phyloP scores from a whole-genome alignment of 1,284 basidiomycete genomes.

The Rhodotorula sp. region DNA sequence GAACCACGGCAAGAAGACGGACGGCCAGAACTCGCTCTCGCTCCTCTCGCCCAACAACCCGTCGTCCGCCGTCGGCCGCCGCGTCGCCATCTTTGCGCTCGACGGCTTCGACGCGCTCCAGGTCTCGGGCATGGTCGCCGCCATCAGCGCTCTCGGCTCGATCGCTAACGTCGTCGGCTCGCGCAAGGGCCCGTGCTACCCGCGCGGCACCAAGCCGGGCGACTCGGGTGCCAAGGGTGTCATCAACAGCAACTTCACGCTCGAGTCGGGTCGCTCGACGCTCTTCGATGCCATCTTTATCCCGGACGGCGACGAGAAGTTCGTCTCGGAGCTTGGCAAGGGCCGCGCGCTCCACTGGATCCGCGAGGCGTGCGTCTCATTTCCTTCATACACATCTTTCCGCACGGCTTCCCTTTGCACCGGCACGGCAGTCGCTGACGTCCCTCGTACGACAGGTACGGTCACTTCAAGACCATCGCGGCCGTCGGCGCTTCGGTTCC shows the following conservation, averaged over 20 bases:
- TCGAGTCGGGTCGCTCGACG: constrained; percentile 66
- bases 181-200: constrained; percentile 63
- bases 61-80: constrained; percentile 60
- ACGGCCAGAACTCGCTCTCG: constrained; percentile 50
- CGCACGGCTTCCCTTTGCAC: no score
- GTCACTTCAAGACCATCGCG: constrained; percentile 33
- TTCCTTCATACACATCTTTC: no score
- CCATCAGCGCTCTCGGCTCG: constrained; percentile 59
- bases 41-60: constrained; percentile 41
- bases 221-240: constrained; percentile 48
- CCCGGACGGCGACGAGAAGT: constrained; percentile 43
- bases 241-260: constrained; percentile 66
- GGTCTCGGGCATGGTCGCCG: constrained; percentile 61
- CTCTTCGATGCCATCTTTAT: constrained; percentile 76
- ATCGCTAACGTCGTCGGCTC: constrained; percentile 69
- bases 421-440: background rate
- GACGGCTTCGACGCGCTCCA: constrained; percentile 69
- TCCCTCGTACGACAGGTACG: background rate
- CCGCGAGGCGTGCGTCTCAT: constrained; percentile 27
- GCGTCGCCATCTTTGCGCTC: constrained; percentile 67
- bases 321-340: constrained; percentile 39
- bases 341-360: constrained; percentile 44
- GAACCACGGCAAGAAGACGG: constrained; percentile 63
- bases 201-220: constrained; percentile 44
- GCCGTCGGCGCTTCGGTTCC: constrained; percentile 40